A percentile compares a stretch with the other conserved stretches of the same genome.
phyloP scores from a whole-genome alignment of 2,329 filamentous ascomycete genomes.

The Dactylellina haptotyla region DNA sequence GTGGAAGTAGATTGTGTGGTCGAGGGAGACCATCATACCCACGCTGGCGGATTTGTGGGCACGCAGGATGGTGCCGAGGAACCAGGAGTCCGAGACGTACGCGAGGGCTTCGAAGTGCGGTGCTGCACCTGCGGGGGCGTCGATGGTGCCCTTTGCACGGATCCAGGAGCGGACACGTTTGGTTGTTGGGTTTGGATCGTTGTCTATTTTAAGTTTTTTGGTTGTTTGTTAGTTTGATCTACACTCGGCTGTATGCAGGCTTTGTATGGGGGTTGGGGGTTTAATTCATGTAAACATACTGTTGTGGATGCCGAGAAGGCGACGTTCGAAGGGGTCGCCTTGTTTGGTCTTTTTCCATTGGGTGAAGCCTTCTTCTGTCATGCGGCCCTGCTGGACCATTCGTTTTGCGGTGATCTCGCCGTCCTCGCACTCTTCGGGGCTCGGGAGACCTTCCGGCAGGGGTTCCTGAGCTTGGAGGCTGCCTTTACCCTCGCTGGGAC shows the following conservation, averaged over 20 bases:
- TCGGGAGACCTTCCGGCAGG: slow-evolving; percentile 66
- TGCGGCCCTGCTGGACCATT: slow-evolving; percentile 65
- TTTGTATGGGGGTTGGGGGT: background rate
- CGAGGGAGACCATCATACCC: slow-evolving; percentile 86
- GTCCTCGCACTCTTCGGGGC: slow-evolving; percentile 60
- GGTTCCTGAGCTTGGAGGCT: slow-evolving; percentile 64
- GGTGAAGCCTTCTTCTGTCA: slow-evolving; percentile 62
- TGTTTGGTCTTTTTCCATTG: slow-evolving; percentile 58
- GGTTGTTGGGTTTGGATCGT: slow-evolving; percentile 65
- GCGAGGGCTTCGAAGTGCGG: slow-evolving; percentile 88
- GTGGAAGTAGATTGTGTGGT: slow-evolving; percentile 73
- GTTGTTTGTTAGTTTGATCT: background rate
- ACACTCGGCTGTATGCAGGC: background rate
- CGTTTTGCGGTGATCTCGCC: slow-evolving; percentile 64
- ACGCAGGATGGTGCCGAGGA: slow-evolving; percentile 86
- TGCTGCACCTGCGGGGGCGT: slow-evolving; percentile 75
- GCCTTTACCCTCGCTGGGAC: slow-evolving; percentile 67
- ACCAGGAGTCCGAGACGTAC: slow-evolving; percentile 92
- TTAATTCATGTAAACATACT: slow-evolving; percentile 59
- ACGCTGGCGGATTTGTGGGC: slow-evolving; percentile 69
- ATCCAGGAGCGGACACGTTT: slow-evolving; percentile 80
- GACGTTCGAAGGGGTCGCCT: slow-evolving; percentile 69
- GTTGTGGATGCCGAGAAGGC: slow-evolving; percentile 69
- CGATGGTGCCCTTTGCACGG: slow-evolving; percentile 78
- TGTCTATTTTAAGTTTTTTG: slow-evolving; percentile 11